phyloP scores from a whole-genome alignment of 129 eudicot genomes.

The Pseudognaphalium luteoalbum region DNA sequence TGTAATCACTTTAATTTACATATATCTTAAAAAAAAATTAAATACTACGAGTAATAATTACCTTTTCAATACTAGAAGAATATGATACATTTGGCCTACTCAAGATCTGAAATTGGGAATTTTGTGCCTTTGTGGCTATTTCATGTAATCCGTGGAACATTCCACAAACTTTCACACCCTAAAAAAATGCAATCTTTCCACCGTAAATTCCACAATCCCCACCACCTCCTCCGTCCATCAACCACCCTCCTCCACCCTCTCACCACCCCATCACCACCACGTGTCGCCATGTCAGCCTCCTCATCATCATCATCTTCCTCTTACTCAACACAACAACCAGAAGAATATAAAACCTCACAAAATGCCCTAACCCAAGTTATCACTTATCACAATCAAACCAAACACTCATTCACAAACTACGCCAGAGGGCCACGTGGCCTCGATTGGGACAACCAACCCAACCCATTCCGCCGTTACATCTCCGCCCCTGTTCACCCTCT shows the following conservation, averaged over 20 bases:
- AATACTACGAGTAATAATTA: no score
- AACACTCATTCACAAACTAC: constrained; percentile 70
- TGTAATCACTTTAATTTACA: no score
- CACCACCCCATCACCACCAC: constrained; percentile 36
- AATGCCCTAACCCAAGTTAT: constrained; percentile 38
- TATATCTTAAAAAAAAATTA: no score
- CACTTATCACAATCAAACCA: constrained; percentile 82
- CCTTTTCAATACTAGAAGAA: no score
- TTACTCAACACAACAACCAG: constrained; percentile 25
- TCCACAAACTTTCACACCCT: background rate
- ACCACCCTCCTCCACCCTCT: constrained; percentile 38
- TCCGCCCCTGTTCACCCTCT: constrained; percentile 67
- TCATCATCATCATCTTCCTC: constrained; percentile 41
- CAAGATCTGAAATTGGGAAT: no score
- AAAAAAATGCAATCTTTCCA: constrained; percentile 27
- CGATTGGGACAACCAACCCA: constrained; percentile 95
- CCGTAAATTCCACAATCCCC: constrained; percentile 28
- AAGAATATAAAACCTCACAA: constrained; percentile 79
- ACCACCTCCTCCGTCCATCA: constrained; percentile 31
- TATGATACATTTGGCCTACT: no score
- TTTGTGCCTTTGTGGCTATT: no score
- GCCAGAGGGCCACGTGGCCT: constrained; percentile 80
- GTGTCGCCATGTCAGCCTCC: constrained; percentile 56
- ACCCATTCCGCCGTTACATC: constrained; percentile 89
- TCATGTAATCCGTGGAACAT: background rate